Base-by-base conservation (phyloP, 805 yeast species). In the Wickerhamomyces silvicola region DNA sequence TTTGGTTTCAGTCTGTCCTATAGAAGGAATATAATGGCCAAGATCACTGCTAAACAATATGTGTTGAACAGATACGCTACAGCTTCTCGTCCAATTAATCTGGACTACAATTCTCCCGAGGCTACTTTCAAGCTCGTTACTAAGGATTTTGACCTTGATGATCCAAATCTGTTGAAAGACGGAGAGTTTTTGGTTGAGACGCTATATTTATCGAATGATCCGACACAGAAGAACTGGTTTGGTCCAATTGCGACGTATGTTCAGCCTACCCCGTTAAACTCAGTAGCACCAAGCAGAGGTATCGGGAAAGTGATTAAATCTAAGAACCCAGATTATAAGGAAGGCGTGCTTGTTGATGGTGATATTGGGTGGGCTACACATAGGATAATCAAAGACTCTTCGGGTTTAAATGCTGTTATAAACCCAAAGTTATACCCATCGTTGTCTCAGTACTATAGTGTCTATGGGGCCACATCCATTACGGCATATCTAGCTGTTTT, bases 201-300 rank as follows among this genome's bases (percentile, higher is more conserved):
- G 2, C 41, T 66, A 27, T 67, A 62, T 37, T 39, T 75, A 8
- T 72, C 81, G 16, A 70, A 75, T 42, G 81, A 76, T 47, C 81
- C 82, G 10, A 72, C 80, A n/a, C 78, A 74, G 45, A 72, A 77
- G 51, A 63, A 64, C 28, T 72, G 80, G 76, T 73, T 74, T 38
- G 42, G 60, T 3, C 43, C 57, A 10, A 38, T 39, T 14, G 57
- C 48, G 30, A 53, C 59, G 27, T 55, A 56, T 38, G 45, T 53
- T 6, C 44, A 44, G 26, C 53, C 54, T 13, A 45, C 49, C 4
- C 68, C 72, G 18, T 52, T 66, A 9, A 50, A 56, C 18, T 57
- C 60, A 30, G 70, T 69, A 13, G 68, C 72, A 14, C 58, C 66
- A 11, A 63, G 77, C 34, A 60, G 65, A 35, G 81, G 78, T 22